phyloP scores from a whole-genome alignment of 2,329 filamentous ascomycete species.

The Diaporthe batatas region DNA sequence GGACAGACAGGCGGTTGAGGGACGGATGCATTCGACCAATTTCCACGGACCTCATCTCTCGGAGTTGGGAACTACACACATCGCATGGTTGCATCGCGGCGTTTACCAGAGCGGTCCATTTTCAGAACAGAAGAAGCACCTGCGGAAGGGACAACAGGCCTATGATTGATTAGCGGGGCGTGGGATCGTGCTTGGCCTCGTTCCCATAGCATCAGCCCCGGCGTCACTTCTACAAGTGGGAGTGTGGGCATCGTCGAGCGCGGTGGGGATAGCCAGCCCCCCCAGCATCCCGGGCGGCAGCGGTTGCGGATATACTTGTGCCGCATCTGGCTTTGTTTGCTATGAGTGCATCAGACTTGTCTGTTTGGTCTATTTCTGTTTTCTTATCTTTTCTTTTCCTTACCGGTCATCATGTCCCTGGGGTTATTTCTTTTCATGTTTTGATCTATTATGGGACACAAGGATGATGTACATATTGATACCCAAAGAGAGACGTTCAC shows the following conservation, averaged over 20 bases:
- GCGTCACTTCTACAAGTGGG: not conserved
- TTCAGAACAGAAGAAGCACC: not conserved
- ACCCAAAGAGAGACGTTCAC: slow-evolving; percentile 31
- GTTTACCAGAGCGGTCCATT: slow-evolving; percentile 1
- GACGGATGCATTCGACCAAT: not conserved
- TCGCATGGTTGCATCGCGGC: slow-evolving; percentile 18
- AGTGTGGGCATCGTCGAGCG: not conserved
- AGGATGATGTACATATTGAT: slow-evolving; percentile 25
- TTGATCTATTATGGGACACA: not conserved
- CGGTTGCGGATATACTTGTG: not conserved
- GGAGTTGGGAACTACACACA: slow-evolving; percentile 24
- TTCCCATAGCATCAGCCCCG: not conserved
- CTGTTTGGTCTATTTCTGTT: too few relatives aligned
- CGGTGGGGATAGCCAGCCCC: too few relatives aligned
- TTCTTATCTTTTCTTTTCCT: not conserved
- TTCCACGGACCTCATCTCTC: not conserved
- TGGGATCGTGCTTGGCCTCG: not conserved
- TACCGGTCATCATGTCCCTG: not conserved
- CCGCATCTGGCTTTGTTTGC: not conserved
- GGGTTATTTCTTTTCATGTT: not conserved
- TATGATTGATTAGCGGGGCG: not conserved
- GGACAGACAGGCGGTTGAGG: not conserved
- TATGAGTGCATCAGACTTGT: not conserved
- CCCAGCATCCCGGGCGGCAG: not conserved
- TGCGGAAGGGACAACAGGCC: not conserved